Evolutionary conservation across 1,284 basidiomycete genomes (phyloP), one percentile per base, ranked within the genome.

Genomic region (Melampsora allii-populina): DNA sequence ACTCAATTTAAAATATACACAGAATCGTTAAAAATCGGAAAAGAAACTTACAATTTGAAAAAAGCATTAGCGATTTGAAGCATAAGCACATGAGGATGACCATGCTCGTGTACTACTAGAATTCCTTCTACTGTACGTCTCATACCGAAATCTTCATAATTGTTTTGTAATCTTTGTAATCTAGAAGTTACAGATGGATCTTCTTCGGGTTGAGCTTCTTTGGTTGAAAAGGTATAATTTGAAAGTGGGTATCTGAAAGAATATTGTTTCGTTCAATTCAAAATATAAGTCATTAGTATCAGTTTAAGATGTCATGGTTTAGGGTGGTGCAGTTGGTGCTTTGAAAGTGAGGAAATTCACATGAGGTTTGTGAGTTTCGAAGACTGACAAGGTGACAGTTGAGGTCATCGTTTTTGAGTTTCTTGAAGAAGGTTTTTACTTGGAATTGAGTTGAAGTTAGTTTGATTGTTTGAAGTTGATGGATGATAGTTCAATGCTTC

Each of bases 61-160:
- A 97, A 98, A 21, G 94, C 93, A 81, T 97, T 97, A 42, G 94
- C 95, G 80, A 98, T 96, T 82, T 98, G 95, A 17, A 98, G 86
- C 88, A 98, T 95, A 77, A 98, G 87, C 76, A 98, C 91, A 80
- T 98, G 95, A 2, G 93, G 92, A 80, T 94, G 91, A 0, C 92
- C 91, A 77, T 93, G 92, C 76, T 86, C 85, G 77, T 96, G 94
- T 29, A 97, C 94, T 66, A 98, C 89, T 42, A 98, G 87, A 76
- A 98, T 89, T n/a, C 93, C 95, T 80, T 98, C 95, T 10, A 96
- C 92, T 0, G 93, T 94, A 24, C 92, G 85, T 36, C 94, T 86
- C 89, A 95, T 94, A 4, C 83, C 95, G 81, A 90, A 92, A 82
- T 96, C 92, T 81, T 94, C 92, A 86, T 94, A 98, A 81, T 98